These are phyloP conservation scores for Aspergillus awamori DNA, from an alignment of 2,329 filamentous ascomycete species.

Conservation along the genomic window DNA sequence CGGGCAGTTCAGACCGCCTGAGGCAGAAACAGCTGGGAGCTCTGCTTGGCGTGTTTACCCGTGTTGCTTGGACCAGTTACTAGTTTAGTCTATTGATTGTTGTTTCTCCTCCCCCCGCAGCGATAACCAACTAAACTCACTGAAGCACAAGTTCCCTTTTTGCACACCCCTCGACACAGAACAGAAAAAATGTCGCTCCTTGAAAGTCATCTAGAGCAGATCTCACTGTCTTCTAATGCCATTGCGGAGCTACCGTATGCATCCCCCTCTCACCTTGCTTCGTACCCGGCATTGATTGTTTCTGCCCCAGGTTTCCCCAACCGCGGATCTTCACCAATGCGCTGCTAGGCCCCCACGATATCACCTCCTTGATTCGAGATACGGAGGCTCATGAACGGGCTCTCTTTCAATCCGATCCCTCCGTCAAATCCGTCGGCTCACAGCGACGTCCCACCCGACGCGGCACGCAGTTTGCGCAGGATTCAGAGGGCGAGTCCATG, in stretches of 20 bases:
- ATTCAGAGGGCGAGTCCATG: conserved; percentile 44
- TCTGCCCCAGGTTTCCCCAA: conserved; percentile 69
- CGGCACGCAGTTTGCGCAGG: conserved; percentile 53
- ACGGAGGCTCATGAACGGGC: conserved; percentile 93
- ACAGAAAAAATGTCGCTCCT: conserved; percentile 64
- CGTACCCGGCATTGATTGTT: conserved; percentile 1
- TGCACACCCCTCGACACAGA: conserved; percentile 19
- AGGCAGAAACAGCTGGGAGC: conserved; percentile 13
- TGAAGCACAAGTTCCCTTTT: background rate
- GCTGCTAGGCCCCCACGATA: conserved; percentile 83
- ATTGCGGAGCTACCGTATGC: conserved; percentile 74
- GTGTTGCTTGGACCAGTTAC: background rate
- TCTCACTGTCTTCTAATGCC: conserved; percentile 72
- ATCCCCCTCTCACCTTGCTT: background rate
- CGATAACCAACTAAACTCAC: background rate
- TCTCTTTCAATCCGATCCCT: conserved; percentile 85
- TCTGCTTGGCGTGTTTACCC: conserved; percentile 10
- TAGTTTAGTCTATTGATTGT: background rate
- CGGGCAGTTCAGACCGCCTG: conserved; percentile 6
- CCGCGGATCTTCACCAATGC: conserved; percentile 97
- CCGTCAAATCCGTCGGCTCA: conserved; percentile 54
- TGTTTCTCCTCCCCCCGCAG: background rate
- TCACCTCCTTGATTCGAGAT: conserved; percentile 91
- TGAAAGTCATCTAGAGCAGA: conserved; percentile 73
- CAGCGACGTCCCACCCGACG: conserved; percentile 51